Percentiles rank a stretch among this genome's conserved stretches.
phyloP scores from a whole-genome alignment of 1,284 basidiomycete species.

The Anthracocystis setariae region DNA sequence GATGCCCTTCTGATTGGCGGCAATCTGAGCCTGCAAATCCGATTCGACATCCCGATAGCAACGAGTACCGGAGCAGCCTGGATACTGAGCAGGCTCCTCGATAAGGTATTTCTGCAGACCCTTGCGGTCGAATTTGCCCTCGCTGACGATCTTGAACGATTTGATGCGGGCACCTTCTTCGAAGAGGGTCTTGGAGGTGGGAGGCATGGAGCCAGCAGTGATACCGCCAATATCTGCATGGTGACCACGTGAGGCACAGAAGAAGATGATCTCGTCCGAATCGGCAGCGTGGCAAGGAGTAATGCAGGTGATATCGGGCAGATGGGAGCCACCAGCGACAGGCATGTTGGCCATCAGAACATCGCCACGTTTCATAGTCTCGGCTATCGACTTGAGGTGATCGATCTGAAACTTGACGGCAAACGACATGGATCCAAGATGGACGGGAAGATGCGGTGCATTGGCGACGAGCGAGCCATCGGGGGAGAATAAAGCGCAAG shows the following conservation, averaged over 20 bases:
- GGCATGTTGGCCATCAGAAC: slow-evolving; percentile 92
- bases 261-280: slow-evolving; percentile 82
- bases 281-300: slow-evolving; percentile 81
- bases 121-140: slow-evolving; percentile 81
- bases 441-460: slow-evolving; percentile 82
- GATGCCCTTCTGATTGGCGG: slow-evolving; percentile 91
- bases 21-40: slow-evolving; percentile 94
- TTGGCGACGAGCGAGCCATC: slow-evolving; percentile 91
- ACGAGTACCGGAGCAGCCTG: slow-evolving; percentile 68
- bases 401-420: slow-evolving; percentile 91
- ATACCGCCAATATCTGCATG: slow-evolving; percentile 77
- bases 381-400: slow-evolving; percentile 70
- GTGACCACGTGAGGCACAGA: slow-evolving; percentile 84
- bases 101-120: slow-evolving; percentile 82
- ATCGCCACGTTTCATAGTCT: slow-evolving; percentile 78
- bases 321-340: slow-evolving; percentile 78
- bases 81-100: slow-evolving; percentile 83
- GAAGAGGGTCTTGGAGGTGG: slow-evolving; percentile 85
- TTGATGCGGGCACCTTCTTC: slow-evolving; percentile 93
- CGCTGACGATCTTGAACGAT: slow-evolving; percentile 90
- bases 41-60: slow-evolving; percentile 84
- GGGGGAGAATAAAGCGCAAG: slow-evolving; percentile 86
- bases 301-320: slow-evolving; percentile 84
- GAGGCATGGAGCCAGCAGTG: slow-evolving; percentile 89
- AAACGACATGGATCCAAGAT: slow-evolving; percentile 72